phyloP scores from a whole-genome alignment of 192 early-diverging fungal genomes.

The Obelidium mucronatum region DNA sequence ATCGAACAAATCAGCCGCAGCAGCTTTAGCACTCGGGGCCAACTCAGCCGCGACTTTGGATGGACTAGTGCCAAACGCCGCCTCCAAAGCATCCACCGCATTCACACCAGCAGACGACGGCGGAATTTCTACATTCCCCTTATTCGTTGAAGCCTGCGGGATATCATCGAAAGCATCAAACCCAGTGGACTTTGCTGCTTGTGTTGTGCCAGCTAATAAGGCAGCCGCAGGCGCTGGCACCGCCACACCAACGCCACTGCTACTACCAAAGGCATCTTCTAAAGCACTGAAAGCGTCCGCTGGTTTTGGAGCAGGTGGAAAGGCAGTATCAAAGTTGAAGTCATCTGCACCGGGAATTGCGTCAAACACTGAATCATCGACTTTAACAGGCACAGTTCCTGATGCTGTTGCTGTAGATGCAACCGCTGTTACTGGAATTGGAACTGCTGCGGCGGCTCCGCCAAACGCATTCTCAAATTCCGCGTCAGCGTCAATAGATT shows the following conservation, averaged over 20 bases:
- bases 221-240: background rate
- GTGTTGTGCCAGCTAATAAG: no score
- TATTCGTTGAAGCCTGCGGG: background rate
- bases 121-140: background rate
- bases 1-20: background rate
- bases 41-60: background rate
- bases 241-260: background rate
- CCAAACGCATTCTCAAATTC: slow-evolving; percentile 38
- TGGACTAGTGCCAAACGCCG: background rate
- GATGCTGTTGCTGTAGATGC: background rate
- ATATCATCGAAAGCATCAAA: slow-evolving; percentile 18
- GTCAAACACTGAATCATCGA: slow-evolving; percentile 1
- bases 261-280: slow-evolving; percentile 4
- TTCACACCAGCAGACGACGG: background rate
- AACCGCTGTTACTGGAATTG: background rate
- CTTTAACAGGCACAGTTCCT: background rate
- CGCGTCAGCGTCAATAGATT: slow-evolving; percentile 19
- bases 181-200: background rate
- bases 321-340: slow-evolving; percentile 31
- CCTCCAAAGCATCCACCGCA: slow-evolving; percentile 5
- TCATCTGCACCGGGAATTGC: slow-evolving; percentile 2
- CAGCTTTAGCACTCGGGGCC: background rate
- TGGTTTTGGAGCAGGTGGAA: slow-evolving; percentile 1
- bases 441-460: background rate
- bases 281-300: background rate